Percentiles rank a stretch among this genome's conserved stretches.
phyloP scores from a whole-genome alignment of 2,329 filamentous ascomycete species.

The Fulvia fulva region DNA sequence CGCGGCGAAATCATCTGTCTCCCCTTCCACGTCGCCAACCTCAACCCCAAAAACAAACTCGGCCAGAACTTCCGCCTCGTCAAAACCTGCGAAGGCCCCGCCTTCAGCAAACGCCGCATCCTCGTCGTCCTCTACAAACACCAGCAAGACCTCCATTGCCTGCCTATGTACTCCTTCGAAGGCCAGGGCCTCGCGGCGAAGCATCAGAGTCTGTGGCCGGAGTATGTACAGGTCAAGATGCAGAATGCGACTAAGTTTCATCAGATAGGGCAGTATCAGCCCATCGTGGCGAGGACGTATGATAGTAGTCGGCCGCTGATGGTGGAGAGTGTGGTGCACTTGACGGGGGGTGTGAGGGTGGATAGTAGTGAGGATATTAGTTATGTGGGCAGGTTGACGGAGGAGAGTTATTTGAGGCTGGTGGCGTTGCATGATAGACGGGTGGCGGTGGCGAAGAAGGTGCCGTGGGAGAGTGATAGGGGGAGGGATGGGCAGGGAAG shows the following conservation, averaged over 20 bases:
- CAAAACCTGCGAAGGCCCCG: conserved; percentile 9
- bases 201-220: background rate
- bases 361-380: background rate
- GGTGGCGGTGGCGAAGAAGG: too few relatives aligned
- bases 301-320: too few relatives aligned
- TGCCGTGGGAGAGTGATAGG: too few relatives aligned
- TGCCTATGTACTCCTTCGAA: conserved; percentile 12
- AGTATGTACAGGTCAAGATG: too few relatives aligned
- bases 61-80: background rate
- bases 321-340: too few relatives aligned
- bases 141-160: conserved; percentile 13
- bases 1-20: conserved; percentile 18
- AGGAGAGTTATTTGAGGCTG: too few relatives aligned
- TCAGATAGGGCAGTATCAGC: too few relatives aligned
- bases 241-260: too few relatives aligned
- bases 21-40: conserved; percentile 18
- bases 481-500: too few relatives aligned
- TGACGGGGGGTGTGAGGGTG: too few relatives aligned
- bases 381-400: background rate
- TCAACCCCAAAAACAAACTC: conserved; percentile 12
- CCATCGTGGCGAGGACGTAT: too few relatives aligned
- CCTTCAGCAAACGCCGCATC: conserved; percentile 20
- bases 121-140: conserved; percentile 16
- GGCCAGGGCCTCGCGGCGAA: background rate
- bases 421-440: too few relatives aligned